phyloP scores from a whole-genome alignment of 768 basidiomycete species.

The Tulasnella sp. region DNA sequence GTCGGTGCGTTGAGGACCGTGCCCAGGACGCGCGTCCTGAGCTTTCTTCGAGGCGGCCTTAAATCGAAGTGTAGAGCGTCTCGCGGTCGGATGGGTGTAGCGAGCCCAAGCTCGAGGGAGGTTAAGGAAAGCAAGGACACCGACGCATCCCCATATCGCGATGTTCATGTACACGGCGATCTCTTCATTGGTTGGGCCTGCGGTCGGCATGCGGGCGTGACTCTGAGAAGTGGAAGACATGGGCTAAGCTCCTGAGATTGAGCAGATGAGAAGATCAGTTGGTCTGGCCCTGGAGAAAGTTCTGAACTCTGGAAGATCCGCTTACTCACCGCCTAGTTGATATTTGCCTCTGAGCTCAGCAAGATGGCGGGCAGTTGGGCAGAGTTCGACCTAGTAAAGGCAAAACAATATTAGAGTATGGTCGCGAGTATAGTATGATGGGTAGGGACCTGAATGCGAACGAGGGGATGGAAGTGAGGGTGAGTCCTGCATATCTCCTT shows the following conservation, averaged over 20 bases:
- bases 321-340: neutral
- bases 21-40: neutral
- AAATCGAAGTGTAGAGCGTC: neutral
- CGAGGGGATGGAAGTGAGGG: neutral
- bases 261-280: neutral
- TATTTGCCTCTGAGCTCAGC: neutral
- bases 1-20: neutral
- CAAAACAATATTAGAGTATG: neutral
- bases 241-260: neutral
- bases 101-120: neutral
- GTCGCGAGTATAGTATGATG: neutral
- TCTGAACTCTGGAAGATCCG: neutral
- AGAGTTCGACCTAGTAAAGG: neutral
- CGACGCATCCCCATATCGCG: neutral
- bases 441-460: too few relatives aligned
- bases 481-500: neutral
- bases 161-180: neutral
- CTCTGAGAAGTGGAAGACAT: neutral
- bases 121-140: neutral
- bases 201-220: neutral
- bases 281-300: neutral
- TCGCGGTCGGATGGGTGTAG: neutral
- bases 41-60: neutral
- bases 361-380: neutral
- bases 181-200: neutral